phyloP scores from a whole-genome alignment of 352 stramenopile species.

The Blastocystis sp. region DNA sequence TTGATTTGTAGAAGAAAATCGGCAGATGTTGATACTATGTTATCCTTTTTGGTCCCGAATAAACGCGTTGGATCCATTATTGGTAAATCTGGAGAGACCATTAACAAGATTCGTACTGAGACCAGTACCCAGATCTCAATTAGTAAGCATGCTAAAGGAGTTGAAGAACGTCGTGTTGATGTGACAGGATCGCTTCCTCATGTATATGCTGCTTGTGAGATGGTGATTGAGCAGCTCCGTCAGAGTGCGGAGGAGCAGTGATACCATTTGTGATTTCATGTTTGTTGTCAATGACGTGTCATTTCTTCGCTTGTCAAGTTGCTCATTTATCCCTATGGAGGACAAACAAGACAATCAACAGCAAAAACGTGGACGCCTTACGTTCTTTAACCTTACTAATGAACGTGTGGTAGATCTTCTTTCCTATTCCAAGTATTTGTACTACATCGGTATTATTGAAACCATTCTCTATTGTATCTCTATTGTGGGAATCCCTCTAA shows the following conservation, averaged over 20 bases:
- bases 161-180: constrained; percentile 8
- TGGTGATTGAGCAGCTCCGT: neutral
- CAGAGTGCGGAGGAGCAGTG: constrained; percentile 5
- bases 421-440: constrained; percentile 46
- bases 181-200: neutral
- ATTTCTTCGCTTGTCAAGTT: neutral
- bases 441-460: constrained; percentile 53
- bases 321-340: neutral
- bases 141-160: neutral
- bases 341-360: neutral
- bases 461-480: constrained; percentile 30
- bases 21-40: neutral
- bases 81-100: neutral
- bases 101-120: constrained; percentile 2
- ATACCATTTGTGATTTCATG: neutral
- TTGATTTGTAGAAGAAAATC: neutral
- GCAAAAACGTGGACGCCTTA: neutral
- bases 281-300: constrained; percentile 49
- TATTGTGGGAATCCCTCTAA: constrained; percentile 13
- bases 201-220: neutral
- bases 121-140: neutral
- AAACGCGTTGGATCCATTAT: constrained; percentile 27
- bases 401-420: constrained; percentile 50
- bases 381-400: constrained; percentile 49
- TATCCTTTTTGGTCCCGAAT: constrained; percentile 31